These are phyloP conservation scores for Aspergillus cristatus DNA, from an alignment of 495 filamentous ascomycete species.

Conservation along the genomic window DNA sequence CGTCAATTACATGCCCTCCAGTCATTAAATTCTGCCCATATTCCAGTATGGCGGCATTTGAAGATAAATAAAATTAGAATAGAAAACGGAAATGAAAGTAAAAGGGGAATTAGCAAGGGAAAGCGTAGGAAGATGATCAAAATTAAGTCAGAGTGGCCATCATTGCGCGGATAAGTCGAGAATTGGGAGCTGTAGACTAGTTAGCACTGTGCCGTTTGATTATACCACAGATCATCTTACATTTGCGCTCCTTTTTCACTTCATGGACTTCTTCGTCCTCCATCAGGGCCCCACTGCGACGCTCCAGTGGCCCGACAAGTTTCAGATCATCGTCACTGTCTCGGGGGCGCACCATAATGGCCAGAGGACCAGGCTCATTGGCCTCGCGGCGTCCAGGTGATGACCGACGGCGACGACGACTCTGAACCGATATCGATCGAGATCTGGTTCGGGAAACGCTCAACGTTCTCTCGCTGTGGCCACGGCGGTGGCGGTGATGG, in stretches of 20 bases:
- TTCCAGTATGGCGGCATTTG: too few species aligned
- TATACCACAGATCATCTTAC: constrained; percentile 62
- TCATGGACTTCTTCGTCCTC: constrained; percentile 47
- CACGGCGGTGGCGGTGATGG: constrained; percentile 15
- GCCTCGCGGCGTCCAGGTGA: constrained; percentile 33
- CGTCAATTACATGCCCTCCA: too few species aligned
- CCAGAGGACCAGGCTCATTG: constrained; percentile 44
- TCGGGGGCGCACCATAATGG: constrained; percentile 43
- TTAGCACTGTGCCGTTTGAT: constrained; percentile 31
- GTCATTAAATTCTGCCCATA: too few species aligned
- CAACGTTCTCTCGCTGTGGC: constrained; percentile 13
- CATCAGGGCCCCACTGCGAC: constrained; percentile 37
- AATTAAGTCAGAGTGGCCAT: constrained; percentile 57
- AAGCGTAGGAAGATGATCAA: neutral
- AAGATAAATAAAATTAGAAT: neutral
- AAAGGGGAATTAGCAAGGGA: constrained; percentile 2
- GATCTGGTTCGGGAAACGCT: constrained; percentile 27
- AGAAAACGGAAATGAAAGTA: constrained; percentile 1
- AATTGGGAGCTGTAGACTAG: constrained; percentile 42
- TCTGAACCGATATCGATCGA: constrained; percentile 30
- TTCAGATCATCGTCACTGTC: constrained; percentile 46
- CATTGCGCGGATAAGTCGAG: constrained; percentile 62
- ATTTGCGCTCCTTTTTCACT: constrained; percentile 74
- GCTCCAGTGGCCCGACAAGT: constrained; percentile 45
- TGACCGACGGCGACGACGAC: constrained; percentile 25